These are phyloP conservation scores for Olyra latifolia DNA, from an alignment of 176 grass and related monocot genomes.

Conservation along the genomic window DNA sequence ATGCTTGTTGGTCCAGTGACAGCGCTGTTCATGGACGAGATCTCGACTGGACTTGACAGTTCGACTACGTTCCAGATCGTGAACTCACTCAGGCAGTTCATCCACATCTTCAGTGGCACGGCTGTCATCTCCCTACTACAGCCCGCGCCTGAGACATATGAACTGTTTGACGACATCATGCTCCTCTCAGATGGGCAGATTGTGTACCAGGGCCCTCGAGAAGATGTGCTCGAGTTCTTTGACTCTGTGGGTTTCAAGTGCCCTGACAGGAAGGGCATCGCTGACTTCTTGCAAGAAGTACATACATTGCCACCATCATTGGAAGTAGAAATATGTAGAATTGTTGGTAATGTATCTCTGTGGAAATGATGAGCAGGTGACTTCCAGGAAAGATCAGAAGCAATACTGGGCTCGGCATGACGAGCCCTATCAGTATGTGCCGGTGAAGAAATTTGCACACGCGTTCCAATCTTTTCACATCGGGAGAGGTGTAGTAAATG, in stretches of 20 bases:
- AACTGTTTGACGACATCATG: conserved; percentile 87
- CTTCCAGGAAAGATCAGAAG: conserved; percentile 48
- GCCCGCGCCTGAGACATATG: conserved; percentile 82
- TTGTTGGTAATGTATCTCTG: neutral
- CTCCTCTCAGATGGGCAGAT: conserved; percentile 82
- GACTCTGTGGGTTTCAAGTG: conserved; percentile 80
- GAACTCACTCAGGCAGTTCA: conserved; percentile 72
- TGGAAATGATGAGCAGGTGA: conserved; percentile 32
- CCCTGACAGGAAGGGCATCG: conserved; percentile 83
- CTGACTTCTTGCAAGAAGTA: conserved; percentile 95
- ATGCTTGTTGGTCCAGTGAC: conserved; percentile 84
- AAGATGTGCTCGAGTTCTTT: conserved; percentile 79
- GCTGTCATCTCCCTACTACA: conserved; percentile 83
- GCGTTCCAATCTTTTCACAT: conserved; percentile 52
- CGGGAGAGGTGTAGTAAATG: conserved; percentile 26
- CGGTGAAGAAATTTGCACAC: conserved; percentile 47
- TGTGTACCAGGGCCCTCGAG: conserved; percentile 77
- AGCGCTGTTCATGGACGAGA: conserved; percentile 96
- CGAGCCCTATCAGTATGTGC: conserved; percentile 43
- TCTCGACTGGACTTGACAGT: conserved; percentile 92
- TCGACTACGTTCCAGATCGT: conserved; percentile 95
- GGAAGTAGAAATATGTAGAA: neutral
- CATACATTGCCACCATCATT: neutral
- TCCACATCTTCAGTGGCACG: conserved; percentile 79
- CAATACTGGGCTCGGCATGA: conserved; percentile 59